Conservation (phyloP, 495 filamentous ascomycete species). For the Talaromyces nanjingensis region DNA sequence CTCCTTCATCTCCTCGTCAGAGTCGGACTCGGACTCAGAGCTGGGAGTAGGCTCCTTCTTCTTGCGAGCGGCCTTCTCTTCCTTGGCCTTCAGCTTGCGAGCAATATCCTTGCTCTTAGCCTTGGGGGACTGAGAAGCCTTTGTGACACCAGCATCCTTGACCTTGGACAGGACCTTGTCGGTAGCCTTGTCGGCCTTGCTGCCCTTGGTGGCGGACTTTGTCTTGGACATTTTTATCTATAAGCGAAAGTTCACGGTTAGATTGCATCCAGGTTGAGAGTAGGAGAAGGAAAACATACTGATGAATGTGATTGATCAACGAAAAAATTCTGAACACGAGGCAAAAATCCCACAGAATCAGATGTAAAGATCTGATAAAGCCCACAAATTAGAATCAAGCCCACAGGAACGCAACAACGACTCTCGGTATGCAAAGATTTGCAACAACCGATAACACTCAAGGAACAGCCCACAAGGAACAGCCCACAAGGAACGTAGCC, state of each 20-base stretch:
- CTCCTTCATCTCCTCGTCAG: conserved; percentile 34
- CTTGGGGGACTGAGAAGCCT: conserved; percentile 31
- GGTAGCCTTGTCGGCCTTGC: conserved; percentile 38
- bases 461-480: conserved; percentile 17
- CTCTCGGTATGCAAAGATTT: conserved; percentile 27
- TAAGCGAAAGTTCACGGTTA: conserved; percentile 16
- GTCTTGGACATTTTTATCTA: conserved; percentile 46
- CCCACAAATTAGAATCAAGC: conserved; percentile 17
- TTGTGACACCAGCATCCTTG: conserved; percentile 37
- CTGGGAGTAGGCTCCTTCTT: conserved; percentile 43
- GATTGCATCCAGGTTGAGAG: conserved; percentile 3
- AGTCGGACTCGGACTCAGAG: conserved; percentile 40
- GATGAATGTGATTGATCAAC: conserved; percentile 2
- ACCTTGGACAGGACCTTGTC: conserved; percentile 45
- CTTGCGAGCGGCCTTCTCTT: conserved; percentile 28
- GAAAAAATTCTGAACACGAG: conserved; percentile 27
- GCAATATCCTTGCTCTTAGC: conserved; percentile 46
- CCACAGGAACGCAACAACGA: conserved; percentile 25
- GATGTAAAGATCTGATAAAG: conserved; percentile 16
- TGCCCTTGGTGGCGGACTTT: conserved; percentile 36
- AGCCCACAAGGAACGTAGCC: conserved; percentile 34
- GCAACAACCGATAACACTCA: conserved; percentile 12
- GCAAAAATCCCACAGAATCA: conserved; percentile 40
- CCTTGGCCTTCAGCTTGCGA: conserved; percentile 36
- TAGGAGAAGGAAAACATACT: conserved; percentile 13